Evolutionary conservation across 2,329 filamentous ascomycete genomes (phyloP).

Genomic region (Venturia pyrina): DNA sequence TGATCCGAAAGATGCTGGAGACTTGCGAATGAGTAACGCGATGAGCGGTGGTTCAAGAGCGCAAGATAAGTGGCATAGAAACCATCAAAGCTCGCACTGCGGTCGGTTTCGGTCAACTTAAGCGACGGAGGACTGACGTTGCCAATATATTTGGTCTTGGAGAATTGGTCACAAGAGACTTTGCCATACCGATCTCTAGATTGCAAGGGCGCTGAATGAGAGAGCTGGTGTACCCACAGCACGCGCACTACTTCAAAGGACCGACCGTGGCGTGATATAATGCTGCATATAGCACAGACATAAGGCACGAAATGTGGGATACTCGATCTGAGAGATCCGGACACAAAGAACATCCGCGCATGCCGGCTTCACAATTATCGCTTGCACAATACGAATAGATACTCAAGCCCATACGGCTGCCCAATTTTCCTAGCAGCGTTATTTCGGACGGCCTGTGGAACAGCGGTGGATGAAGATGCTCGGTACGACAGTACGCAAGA

Average conservation of each 20-base stretch:
- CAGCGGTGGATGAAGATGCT: no score
- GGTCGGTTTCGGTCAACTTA: neutral
- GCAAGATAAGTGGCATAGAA: neutral
- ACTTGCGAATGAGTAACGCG: slow-evolving; percentile 53
- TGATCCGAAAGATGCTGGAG: slow-evolving; percentile 88
- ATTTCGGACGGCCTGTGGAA: no score
- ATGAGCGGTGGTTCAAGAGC: neutral
- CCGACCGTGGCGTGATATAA: neutral
- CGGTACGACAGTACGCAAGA: no score
- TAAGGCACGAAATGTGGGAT: no score
- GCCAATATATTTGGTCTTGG: neutral
- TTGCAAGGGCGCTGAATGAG: neutral
- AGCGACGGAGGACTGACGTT: neutral
- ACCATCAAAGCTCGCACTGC: neutral
- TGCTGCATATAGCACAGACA: no score
- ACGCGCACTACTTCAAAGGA: neutral
- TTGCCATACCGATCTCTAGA: neutral
- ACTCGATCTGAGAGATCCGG: no score
- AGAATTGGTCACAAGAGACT: neutral
- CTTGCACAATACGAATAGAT: no score
- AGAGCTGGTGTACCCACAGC: neutral
- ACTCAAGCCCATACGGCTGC: no score
- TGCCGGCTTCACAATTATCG: neutral
- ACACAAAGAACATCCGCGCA: neutral
- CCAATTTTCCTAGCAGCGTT: no score